These are phyloP conservation scores for Trametopsis cervina DNA, from an alignment of 768 basidiomycete species.

Conservation along the genomic window DNA sequence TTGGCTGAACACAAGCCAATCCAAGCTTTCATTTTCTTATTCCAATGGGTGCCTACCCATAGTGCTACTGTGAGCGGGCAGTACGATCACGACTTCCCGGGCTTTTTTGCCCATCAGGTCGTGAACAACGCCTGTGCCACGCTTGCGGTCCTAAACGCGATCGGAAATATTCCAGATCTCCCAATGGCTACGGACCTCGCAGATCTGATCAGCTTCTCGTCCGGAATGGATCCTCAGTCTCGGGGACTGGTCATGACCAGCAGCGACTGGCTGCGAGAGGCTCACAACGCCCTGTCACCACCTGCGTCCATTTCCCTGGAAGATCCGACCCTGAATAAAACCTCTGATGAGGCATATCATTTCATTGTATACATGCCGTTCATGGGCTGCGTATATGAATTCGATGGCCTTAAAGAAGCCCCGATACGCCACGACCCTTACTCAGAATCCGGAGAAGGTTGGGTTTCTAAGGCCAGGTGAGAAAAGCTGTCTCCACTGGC, in stretches of 20 bases:
- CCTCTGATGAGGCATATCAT: slow-evolving; percentile 83
- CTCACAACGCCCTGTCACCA: slow-evolving; percentile 91
- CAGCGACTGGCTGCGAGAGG: slow-evolving; percentile 71
- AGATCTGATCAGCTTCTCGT: slow-evolving; percentile 70
- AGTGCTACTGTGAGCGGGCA: slow-evolving; percentile 43
- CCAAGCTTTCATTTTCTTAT: slow-evolving; percentile 89
- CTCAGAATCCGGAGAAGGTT: slow-evolving; percentile 65
- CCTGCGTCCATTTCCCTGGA: slow-evolving; percentile 85
- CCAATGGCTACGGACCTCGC: slow-evolving; percentile 58
- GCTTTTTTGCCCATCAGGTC: slow-evolving; percentile 90
- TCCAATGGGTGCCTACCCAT: slow-evolving; percentile 77
- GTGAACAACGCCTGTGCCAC: slow-evolving; percentile 98
- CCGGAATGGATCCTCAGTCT: slow-evolving; percentile 83
- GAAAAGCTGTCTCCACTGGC: slow-evolving; percentile 9
- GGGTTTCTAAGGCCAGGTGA: slow-evolving; percentile 77
- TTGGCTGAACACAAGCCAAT: slow-evolving; percentile 73
- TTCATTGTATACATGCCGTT: slow-evolving; percentile 91
- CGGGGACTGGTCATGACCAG: slow-evolving; percentile 78
- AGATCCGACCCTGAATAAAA: slow-evolving; percentile 65
- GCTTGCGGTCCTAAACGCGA: slow-evolving; percentile 87
- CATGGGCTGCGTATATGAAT: slow-evolving; percentile 81
- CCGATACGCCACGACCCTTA: slow-evolving; percentile 80
- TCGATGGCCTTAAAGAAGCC: slow-evolving; percentile 80
- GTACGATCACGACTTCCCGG: slow-evolving; percentile 70
- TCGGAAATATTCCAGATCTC: slow-evolving; percentile 72